Evolutionary conservation across 768 basidiomycete genomes (phyloP).

Genomic region (Boletus pseudopeckii): DNA sequence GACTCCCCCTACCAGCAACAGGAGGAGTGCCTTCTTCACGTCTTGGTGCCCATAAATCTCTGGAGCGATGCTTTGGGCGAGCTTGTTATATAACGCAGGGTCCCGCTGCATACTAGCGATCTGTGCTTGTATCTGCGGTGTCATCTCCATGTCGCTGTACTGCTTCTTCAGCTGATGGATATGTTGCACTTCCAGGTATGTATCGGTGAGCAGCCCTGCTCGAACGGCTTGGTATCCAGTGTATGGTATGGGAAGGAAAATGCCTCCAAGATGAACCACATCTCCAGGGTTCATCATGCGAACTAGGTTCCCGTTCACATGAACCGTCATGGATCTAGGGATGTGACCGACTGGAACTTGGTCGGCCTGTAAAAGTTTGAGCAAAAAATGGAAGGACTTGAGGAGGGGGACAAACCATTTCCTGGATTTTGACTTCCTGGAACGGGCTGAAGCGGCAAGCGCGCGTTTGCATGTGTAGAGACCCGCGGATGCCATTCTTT

Average conservation of each 20-base stretch:
- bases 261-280: conserved; percentile 91
- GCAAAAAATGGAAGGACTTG: neutral
- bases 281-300: conserved; percentile 94
- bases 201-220: conserved; percentile 94
- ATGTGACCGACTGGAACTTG: conserved; percentile 99
- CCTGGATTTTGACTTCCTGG: conserved; percentile 98
- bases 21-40: conserved; percentile 92
- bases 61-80: conserved; percentile 93
- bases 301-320: conserved; percentile 86
- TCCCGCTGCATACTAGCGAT: conserved; percentile 70
- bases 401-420: conserved; percentile 64
- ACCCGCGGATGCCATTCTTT: conserved; percentile 83
- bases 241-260: conserved; percentile 96
- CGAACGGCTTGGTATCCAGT: conserved; percentile 96
- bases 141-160: conserved; percentile 91
- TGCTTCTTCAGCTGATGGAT: conserved; percentile 96
- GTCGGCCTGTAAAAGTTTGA: conserved; percentile 61
- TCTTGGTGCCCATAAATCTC: conserved; percentile 98
- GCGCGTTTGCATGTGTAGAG: conserved; percentile 96
- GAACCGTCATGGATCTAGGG: conserved; percentile 97
- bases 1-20: conserved; percentile 93
- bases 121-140: conserved; percentile 71
- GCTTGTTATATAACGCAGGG: conserved; percentile 77
- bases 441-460: conserved; percentile 97
- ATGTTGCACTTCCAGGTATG: conserved; percentile 89